phyloP scores from a whole-genome alignment of 2,329 filamentous ascomycete species.

The Pseudofabraea citricarpa region DNA sequence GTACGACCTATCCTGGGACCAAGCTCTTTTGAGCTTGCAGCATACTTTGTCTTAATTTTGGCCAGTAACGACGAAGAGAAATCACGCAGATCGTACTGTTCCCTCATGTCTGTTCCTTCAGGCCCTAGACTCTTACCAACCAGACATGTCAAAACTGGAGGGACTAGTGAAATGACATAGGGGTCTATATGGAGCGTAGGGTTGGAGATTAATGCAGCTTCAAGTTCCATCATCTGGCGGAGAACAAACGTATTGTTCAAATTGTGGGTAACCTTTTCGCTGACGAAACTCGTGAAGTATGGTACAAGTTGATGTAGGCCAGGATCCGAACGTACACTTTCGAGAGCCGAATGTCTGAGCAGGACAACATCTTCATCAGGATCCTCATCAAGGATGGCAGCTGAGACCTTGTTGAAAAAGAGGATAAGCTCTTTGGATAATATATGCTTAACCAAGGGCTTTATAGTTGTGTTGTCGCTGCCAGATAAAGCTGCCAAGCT shows the following conservation, averaged over 20 bases:
- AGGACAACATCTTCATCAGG: constrained; percentile 70
- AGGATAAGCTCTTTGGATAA: constrained; percentile 93
- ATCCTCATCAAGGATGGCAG: constrained; percentile 80
- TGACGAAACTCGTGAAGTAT: constrained; percentile 94
- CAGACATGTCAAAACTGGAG: constrained; percentile 86
- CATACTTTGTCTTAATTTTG: constrained; percentile 76
- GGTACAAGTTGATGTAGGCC: constrained; percentile 93
- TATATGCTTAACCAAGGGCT: constrained; percentile 91
- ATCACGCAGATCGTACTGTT: constrained; percentile 78
- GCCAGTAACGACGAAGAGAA: constrained; percentile 78
- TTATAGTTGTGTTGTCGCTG: constrained; percentile 77
- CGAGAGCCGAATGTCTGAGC: constrained; percentile 78
- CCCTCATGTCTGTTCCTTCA: constrained; percentile 47
- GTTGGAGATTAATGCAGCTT: constrained; percentile 79
- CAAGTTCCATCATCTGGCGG: constrained; percentile 87
- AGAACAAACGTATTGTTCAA: constrained; percentile 87
- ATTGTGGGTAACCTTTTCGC: constrained; percentile 91
- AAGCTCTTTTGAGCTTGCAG: constrained; percentile 72
- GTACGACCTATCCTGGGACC: constrained; percentile 88
- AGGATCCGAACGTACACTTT: constrained; percentile 81
- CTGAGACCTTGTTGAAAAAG: constrained; percentile 94
- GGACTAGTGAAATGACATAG: constrained; percentile 64
- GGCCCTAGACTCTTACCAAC: constrained; percentile 67
- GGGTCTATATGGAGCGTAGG: constrained; percentile 67
- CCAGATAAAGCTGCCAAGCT: constrained; percentile 79